These are phyloP conservation scores for Talaromyces piceae DNA, from an alignment of 2,329 filamentous ascomycete genomes.

Conservation along the genomic window DNA sequence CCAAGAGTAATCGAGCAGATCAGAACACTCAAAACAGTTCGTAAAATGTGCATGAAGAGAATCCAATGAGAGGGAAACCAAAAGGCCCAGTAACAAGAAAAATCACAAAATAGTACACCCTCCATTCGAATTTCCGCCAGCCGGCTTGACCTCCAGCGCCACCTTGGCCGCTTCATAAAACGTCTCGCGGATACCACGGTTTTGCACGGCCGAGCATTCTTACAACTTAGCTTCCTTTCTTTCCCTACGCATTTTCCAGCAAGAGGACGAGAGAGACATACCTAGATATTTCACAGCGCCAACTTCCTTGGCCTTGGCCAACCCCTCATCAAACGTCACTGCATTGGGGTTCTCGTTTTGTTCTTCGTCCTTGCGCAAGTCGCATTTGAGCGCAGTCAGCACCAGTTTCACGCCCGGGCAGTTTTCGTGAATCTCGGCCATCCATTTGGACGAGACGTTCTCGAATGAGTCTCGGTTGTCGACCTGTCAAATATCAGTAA, in stretches of 20 bases:
- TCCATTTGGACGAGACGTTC: conserved; percentile 98
- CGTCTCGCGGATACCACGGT: conserved; percentile 94
- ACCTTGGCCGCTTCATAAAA: conserved; percentile 97
- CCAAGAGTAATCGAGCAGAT: no score
- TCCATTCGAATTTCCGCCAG: conserved; percentile 25
- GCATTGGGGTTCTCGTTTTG: conserved; percentile 56
- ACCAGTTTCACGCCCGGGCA: conserved; percentile 93
- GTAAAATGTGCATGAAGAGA: conserved; percentile 12
- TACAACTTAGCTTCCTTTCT: no score
- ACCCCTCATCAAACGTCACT: conserved; percentile 84
- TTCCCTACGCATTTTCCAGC: background rate
- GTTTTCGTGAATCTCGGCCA: conserved; percentile 95
- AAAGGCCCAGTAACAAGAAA: background rate
- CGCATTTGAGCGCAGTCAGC: conserved; percentile 92
- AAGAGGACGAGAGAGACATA: conserved; percentile 29
- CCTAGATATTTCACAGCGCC: conserved; percentile 85
- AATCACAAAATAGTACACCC: conserved; percentile 31
- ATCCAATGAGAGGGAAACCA: background rate
- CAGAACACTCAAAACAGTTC: no score
- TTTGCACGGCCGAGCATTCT: conserved; percentile 98
- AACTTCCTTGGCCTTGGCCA: conserved; percentile 86
- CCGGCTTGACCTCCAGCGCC: conserved; percentile 54
- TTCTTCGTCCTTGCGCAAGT: conserved; percentile 73
- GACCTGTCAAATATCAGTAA: conserved; percentile 43
- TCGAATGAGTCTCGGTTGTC: conserved; percentile 94